These are phyloP conservation scores for Pythium oligandrum DNA, from an alignment of 352 stramenopile genomes.

Conservation along the genomic window DNA sequence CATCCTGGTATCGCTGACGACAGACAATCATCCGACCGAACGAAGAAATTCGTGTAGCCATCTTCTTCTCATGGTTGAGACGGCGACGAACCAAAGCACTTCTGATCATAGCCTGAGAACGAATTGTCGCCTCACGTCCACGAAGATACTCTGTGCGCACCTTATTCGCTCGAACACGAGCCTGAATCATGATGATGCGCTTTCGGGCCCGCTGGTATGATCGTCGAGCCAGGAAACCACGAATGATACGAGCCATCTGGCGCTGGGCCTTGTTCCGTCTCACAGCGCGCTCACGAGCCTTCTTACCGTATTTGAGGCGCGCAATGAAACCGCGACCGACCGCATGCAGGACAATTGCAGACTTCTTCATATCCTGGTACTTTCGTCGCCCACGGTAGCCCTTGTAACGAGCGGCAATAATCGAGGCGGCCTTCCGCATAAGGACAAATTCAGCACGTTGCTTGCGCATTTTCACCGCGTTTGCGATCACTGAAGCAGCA, in stretches of 20 bases:
- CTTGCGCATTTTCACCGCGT: conserved; percentile 60
- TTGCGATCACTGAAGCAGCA: conserved; percentile 67
- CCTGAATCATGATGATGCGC: conserved; percentile 86
- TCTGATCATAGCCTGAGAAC: conserved; percentile 86
- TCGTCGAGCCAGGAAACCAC: conserved; percentile 61
- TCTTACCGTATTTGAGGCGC: conserved; percentile 85
- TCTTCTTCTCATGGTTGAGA: conserved; percentile 82
- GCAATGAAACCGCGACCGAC: conserved; percentile 74
- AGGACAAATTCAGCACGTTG: conserved; percentile 59
- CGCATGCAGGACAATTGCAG: conserved; percentile 75
- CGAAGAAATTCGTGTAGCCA: conserved; percentile 80
- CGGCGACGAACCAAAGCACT: conserved; percentile 69
- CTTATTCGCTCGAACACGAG: conserved; percentile 77
- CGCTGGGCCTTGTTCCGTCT: conserved; percentile 74
- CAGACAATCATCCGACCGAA: conserved; percentile 83
- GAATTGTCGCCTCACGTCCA: conserved; percentile 81
- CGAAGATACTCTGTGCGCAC: conserved; percentile 86
- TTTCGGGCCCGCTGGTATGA: conserved; percentile 43
- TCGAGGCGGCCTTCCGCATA: conserved; percentile 50
- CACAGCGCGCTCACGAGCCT: conserved; percentile 66
- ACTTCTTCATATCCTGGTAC: conserved; percentile 65
- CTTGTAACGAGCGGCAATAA: conserved; percentile 79
- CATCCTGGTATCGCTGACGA: conserved; percentile 52
- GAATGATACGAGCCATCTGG: conserved; percentile 68
- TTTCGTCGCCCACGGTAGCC: conserved; percentile 50